These are phyloP conservation scores for Microbotryum lychnidis-dioicae DNA, from an alignment of 1,284 basidiomycete genomes.

Conservation along the genomic window DNA sequence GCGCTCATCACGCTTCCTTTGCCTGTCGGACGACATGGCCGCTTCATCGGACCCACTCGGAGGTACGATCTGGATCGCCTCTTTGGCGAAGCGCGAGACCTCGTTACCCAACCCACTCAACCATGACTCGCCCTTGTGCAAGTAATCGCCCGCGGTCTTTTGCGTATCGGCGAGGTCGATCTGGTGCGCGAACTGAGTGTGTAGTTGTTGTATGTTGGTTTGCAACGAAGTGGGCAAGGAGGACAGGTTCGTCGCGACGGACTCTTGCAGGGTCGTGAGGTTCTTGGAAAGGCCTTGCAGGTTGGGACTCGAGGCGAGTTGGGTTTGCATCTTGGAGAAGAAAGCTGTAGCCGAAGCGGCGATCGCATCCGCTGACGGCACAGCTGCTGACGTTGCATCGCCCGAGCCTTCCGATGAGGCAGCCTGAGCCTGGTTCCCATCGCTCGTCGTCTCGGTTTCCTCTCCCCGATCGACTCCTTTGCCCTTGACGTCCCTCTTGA, in stretches of 20 bases:
- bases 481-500: constrained; percentile 25
- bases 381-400: constrained; percentile 1
- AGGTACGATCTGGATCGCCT: constrained; percentile 81
- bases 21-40: constrained; percentile 24
- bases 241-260: constrained; percentile 14
- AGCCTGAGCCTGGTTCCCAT: not conserved
- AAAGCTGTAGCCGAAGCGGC: constrained; percentile 30
- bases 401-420: not conserved
- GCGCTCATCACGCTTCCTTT: constrained; percentile 13
- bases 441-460: not conserved
- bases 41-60: constrained; percentile 44
- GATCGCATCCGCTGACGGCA: constrained; percentile 1
- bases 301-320: constrained; percentile 18
- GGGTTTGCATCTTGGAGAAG: constrained; percentile 24
- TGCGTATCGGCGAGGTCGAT: constrained; percentile 24
- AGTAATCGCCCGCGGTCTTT: constrained; percentile 28
- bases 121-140: constrained; percentile 33
- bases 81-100: constrained; percentile 43
- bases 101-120: constrained; percentile 27
- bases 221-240: constrained; percentile 7
- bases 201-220: constrained; percentile 21
- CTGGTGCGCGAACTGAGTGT: constrained; percentile 23
- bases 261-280: constrained; percentile 7
- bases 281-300: constrained; percentile 15
- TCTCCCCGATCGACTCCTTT: constrained; percentile 27